Percentiles rank a stretch among this genome's conserved stretches.
Conservation (phyloP, 371 early-diverging fungal genomes). For the Circinella umbellata region DNA sequence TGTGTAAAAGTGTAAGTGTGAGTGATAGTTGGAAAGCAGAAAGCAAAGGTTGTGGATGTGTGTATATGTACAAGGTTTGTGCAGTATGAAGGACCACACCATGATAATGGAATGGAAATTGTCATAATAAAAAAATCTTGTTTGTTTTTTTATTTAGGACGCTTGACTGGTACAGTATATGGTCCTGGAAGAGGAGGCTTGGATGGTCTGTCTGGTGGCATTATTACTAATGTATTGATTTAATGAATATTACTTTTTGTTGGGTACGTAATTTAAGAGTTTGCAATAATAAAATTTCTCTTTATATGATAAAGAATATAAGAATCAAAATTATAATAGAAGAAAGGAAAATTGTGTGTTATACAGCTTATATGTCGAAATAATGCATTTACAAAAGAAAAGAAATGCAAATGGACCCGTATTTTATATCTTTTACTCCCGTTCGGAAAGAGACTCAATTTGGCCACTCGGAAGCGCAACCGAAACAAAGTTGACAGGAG, state of each 20-base stretch:
- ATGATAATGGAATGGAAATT: no score
- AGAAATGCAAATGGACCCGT: background rate
- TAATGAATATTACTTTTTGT: no score
- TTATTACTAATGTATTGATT: background rate
- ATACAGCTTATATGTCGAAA: background rate
- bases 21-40: no score
- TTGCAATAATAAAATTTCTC: no score
- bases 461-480: conserved; percentile 11
- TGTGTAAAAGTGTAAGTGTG: no score
- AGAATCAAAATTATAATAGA: no score
- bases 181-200: conserved; percentile 35
- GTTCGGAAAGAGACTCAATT: conserved; percentile 1
- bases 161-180: conserved; percentile 31
- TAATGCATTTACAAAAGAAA: background rate
- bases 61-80: background rate
- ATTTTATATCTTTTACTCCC: conserved; percentile 1
- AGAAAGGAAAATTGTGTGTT: background rate
- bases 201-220: conserved; percentile 41
- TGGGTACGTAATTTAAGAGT: no score
- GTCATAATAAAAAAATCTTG: no score
- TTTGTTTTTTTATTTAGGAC: conserved; percentile 12
- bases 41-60: background rate
- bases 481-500: conserved; percentile 13
- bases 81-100: background rate
- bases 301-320: no score